These are phyloP conservation scores for Teratosphaeria pseudoeucalypti DNA, from an alignment of 2,329 filamentous ascomycete genomes.

Conservation along the genomic window DNA sequence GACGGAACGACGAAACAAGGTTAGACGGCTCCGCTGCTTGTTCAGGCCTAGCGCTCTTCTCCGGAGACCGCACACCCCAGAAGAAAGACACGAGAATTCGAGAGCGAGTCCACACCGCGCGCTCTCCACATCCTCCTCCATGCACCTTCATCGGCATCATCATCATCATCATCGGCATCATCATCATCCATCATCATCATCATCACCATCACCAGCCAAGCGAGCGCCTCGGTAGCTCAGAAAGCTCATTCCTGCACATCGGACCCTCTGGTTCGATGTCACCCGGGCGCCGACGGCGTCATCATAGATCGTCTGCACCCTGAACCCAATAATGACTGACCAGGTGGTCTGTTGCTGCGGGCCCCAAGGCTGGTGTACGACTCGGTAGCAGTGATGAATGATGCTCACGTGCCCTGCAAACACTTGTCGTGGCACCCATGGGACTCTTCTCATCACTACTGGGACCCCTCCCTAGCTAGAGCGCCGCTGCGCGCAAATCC, in stretches of 20 bases:
- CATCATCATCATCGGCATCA: too few relatives aligned
- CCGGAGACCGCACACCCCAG: background rate
- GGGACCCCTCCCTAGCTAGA: background rate
- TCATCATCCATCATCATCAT: too few relatives aligned
- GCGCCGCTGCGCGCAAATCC: background rate
- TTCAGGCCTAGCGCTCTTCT: background rate
- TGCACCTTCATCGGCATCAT: background rate
- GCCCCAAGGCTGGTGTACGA: background rate
- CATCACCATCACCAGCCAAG: background rate
- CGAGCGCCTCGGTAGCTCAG: constrained; percentile 5
- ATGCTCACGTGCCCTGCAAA: background rate
- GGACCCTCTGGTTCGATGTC: background rate
- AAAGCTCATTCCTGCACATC: background rate
- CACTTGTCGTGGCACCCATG: background rate
- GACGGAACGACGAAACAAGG: background rate
- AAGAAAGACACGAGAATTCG: background rate
- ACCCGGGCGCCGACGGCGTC: background rate
- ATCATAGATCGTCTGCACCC: constrained; percentile 2
- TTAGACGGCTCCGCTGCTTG: background rate
- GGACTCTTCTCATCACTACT: background rate
- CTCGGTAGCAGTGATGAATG: background rate
- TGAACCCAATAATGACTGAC: background rate
- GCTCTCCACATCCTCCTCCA: background rate
- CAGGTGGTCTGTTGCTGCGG: background rate
- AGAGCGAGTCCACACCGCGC: background rate